A percentile compares a stretch with the other conserved stretches of the same genome.
Evolutionary conservation across 2,329 filamentous ascomycete species (phyloP).

Genomic region (Fusarium sp.): DNA sequence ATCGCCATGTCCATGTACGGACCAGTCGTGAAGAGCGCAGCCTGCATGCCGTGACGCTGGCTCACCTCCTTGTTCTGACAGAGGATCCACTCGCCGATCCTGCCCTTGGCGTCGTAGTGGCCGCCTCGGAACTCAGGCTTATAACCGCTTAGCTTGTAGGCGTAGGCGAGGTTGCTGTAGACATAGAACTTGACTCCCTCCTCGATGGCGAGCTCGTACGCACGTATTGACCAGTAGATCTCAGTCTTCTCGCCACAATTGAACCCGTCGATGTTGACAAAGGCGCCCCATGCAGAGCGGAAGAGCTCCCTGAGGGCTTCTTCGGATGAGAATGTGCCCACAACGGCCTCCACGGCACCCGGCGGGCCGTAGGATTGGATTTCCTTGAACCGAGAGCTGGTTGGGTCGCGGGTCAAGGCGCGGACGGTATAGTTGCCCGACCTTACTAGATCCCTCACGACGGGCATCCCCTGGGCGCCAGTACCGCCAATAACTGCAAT

Average conservation of each 20-base stretch:
- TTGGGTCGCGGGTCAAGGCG: not conserved
- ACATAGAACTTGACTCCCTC: not conserved
- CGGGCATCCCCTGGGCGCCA: not conserved
- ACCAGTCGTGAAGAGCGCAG: not conserved
- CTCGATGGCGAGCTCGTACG: not conserved
- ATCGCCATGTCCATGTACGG: not conserved
- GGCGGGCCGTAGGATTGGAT: not conserved
- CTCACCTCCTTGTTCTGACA: not conserved
- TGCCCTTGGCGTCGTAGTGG: not conserved
- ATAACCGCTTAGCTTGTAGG: not conserved
- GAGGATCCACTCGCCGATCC: not conserved
- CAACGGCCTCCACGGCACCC: not conserved
- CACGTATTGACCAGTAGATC: not conserved
- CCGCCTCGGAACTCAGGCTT: not conserved
- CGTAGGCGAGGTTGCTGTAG: not conserved
- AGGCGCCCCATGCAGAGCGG: not conserved
- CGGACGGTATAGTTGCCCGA: not conserved
- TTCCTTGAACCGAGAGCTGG: not conserved
- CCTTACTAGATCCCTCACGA: not conserved
- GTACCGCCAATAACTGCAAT: not conserved
- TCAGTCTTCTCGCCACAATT: not conserved
- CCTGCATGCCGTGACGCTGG: not conserved
- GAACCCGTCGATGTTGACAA: slow-evolving; percentile 5
- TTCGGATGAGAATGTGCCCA: slow-evolving; percentile 1
- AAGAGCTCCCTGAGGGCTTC: not conserved